Percentiles rank a stretch among this genome's conserved stretches.
Evolutionary conservation across 208 protist species (phyloP).

Genomic region (Acanthamoeba divionensis): DNA sequence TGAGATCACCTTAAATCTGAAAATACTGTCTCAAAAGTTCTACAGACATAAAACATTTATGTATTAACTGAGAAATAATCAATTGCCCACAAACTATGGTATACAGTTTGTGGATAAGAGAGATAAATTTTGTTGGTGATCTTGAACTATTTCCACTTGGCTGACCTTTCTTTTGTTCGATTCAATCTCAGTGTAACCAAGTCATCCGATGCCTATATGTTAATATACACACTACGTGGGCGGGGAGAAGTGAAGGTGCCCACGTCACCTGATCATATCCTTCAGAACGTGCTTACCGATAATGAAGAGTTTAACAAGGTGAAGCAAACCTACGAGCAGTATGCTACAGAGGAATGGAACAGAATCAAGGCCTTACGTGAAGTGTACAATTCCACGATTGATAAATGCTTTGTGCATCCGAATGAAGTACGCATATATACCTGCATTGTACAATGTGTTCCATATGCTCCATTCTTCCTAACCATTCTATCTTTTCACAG

Average conservation of each 20-base stretch:
- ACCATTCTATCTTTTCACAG: background rate
- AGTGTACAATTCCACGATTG: background rate
- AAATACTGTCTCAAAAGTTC: too few species aligned
- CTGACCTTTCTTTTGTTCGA: background rate
- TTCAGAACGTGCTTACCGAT: too few species aligned
- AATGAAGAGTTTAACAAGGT: background rate
- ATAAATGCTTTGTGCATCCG: background rate
- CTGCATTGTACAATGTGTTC: background rate
- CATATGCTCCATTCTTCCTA: background rate
- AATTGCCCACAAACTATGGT: background rate
- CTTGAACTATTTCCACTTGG: background rate
- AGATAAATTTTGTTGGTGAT: too few species aligned
- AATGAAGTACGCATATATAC: background rate
- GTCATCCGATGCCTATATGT: conserved; percentile 46
- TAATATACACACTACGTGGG: conserved; percentile 29
- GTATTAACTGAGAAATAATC: too few species aligned
- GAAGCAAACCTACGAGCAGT: background rate
- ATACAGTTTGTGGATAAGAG: too few species aligned
- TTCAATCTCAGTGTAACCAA: background rate
- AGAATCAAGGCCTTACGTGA: conserved; percentile 2
- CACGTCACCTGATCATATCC: too few species aligned
- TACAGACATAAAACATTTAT: too few species aligned
- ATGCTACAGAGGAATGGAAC: background rate
- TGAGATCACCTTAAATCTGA: too few species aligned
- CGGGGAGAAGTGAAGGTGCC: background rate